phyloP scores from a whole-genome alignment of 208 protist genomes.

The Leishmania major region DNA sequence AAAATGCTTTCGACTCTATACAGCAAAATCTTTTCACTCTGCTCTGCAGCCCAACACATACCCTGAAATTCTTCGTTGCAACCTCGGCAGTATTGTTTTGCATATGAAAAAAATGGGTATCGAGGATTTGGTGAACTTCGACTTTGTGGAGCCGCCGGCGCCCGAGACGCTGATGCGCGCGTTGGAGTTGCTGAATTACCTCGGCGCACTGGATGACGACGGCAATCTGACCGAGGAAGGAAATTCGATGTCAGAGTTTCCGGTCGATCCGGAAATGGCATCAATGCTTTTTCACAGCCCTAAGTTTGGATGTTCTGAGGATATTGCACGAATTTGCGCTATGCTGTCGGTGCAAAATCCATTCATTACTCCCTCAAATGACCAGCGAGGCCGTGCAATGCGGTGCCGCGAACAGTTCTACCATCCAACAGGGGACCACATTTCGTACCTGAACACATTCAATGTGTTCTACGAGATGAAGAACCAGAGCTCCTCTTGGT shows the following conservation, averaged over 20 bases:
- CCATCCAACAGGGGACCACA: slow-evolving; percentile 96
- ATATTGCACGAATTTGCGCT: slow-evolving; percentile 97
- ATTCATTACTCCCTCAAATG: slow-evolving; percentile 70
- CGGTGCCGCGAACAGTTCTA: slow-evolving; percentile 95
- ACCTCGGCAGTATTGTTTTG: slow-evolving; percentile 97
- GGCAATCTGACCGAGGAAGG: slow-evolving; percentile 96
- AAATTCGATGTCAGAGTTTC: slow-evolving; percentile 97
- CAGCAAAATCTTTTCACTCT: slow-evolving; percentile 94
- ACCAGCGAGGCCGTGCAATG: slow-evolving; percentile 78
- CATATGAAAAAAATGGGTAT: slow-evolving; percentile 98
- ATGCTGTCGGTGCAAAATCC: slow-evolving; percentile 95
- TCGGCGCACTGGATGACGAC: slow-evolving; percentile 98
- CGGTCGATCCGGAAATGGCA: slow-evolving; percentile 97
- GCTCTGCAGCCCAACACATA: slow-evolving; percentile 93
- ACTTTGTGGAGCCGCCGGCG: slow-evolving; percentile 98
- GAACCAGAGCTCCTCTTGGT: slow-evolving; percentile 91
- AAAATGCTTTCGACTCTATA: slow-evolving; percentile 98
- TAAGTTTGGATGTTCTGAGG: slow-evolving; percentile 95
- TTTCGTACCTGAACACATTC: slow-evolving; percentile 96
- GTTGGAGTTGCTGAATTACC: slow-evolving; percentile 94
- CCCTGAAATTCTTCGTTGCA: slow-evolving; percentile 98
- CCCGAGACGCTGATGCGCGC: slow-evolving; percentile 94
- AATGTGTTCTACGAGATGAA: slow-evolving; percentile 72
- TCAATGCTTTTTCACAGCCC: slow-evolving; percentile 96
- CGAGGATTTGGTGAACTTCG: slow-evolving; percentile 97